Evolutionary conservation across 495 filamentous ascomycete species (phyloP).

Genomic region (Pseudevernia furfuracea): DNA sequence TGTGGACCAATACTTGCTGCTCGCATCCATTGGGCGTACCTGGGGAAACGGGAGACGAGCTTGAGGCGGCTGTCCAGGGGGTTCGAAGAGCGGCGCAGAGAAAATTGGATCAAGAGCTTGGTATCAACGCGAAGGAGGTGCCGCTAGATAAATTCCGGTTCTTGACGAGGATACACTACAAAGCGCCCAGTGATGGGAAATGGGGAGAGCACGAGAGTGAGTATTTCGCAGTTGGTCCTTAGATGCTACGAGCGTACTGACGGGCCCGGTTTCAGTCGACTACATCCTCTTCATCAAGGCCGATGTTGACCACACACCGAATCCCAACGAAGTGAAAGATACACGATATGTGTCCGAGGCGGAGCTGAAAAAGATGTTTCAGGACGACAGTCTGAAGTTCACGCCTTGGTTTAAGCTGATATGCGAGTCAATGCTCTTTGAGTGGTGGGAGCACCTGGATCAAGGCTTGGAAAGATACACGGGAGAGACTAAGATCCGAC

Average conservation of each 20-base stretch:
- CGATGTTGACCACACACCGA: constrained; percentile 71
- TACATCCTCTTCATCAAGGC: constrained; percentile 99
- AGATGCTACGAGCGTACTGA: constrained; percentile 17
- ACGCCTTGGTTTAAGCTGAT: constrained; percentile 99
- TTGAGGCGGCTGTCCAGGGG: constrained; percentile 70
- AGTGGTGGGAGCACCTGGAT: constrained; percentile 93
- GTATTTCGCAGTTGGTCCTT: constrained; percentile 26
- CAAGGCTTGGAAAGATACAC: constrained; percentile 73
- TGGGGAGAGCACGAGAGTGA: constrained; percentile 99
- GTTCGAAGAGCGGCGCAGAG: constrained; percentile 86
- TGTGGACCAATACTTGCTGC: constrained; percentile 99
- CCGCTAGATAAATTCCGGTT: constrained; percentile 87
- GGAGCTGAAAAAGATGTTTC: constrained; percentile 78
- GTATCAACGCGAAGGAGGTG: constrained; percentile 85
- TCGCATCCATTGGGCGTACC: constrained; percentile 92
- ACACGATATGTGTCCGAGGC: constrained; percentile 74
- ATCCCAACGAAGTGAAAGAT: constrained; percentile 80
- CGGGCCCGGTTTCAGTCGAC: constrained; percentile 56
- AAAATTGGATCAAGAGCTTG: constrained; percentile 90
- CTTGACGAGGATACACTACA: constrained; percentile 95
- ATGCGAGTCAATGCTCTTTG: constrained; percentile 93
- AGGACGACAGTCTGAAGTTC: constrained; percentile 70
- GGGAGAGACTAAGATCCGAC: constrained; percentile 76
- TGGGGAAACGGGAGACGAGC: constrained; percentile 78
- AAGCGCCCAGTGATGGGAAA: constrained; percentile 90